A percentile compares a stretch with the other conserved stretches of the same genome.
Evolutionary conservation across 805 yeast genomes (phyloP).

Genomic region (Kazachstania bromeliacearum): DNA sequence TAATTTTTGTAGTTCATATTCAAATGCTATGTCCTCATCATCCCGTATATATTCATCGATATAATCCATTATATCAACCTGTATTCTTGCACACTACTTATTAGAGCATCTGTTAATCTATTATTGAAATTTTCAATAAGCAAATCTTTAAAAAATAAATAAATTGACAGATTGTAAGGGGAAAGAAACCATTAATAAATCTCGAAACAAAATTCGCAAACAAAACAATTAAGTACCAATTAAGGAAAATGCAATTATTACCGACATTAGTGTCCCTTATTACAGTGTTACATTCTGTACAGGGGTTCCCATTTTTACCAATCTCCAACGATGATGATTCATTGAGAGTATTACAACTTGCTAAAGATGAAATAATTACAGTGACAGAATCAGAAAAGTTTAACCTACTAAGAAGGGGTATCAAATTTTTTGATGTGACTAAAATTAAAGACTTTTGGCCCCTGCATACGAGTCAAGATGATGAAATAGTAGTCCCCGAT

Average conservation of each 20-base stretch:
- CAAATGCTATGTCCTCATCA: constrained; percentile 36
- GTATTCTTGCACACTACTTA: no score
- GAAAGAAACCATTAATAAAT: no score
- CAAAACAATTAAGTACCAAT: neutral
- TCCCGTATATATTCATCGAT: constrained; percentile 7
- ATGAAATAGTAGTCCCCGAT: constrained; percentile 20
- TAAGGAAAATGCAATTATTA: neutral
- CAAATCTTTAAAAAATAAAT: no score
- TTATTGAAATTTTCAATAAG: no score
- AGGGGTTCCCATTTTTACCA: constrained; percentile 1
- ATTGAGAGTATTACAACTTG: constrained; percentile 19
- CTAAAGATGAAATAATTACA: constrained; percentile 16
- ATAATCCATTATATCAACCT: no score
- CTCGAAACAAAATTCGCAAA: no score
- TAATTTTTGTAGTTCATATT: constrained; percentile 34
- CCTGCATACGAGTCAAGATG: constrained; percentile 11
- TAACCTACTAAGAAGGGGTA: constrained; percentile 38
- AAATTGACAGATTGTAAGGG: no score
- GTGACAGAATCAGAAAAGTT: constrained; percentile 37
- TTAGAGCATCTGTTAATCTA: no score
- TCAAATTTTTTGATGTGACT: constrained; percentile 59
- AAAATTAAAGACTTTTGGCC: constrained; percentile 16
- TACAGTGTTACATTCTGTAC: neutral
- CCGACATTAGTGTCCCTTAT: neutral
- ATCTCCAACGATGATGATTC: neutral